These are phyloP conservation scores for Rubia yunnanensis DNA, from an alignment of 257 asterid genomes.

Conservation along the genomic window DNA sequence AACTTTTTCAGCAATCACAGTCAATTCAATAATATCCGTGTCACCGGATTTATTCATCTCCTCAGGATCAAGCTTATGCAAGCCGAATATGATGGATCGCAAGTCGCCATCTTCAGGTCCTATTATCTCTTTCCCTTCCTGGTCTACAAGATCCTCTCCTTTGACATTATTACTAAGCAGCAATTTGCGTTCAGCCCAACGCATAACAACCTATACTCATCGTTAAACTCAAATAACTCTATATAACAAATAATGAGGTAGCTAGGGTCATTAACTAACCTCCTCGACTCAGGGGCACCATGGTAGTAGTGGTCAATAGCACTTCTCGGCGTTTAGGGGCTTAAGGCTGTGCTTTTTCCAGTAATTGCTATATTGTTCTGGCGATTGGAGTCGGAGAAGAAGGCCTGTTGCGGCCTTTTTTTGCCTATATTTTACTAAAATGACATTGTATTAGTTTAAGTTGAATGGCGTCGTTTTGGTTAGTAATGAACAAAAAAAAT, in stretches of 20 bases:
- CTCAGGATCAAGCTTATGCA: constrained; percentile 63
- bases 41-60: constrained; percentile 44
- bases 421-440: no score
- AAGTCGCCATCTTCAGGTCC: constrained; percentile 65
- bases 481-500: no score
- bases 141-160: constrained; percentile 52
- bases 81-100: constrained; percentile 67
- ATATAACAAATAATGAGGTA: constrained; percentile 3
- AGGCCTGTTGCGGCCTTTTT: no score
- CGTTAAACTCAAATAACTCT: constrained; percentile 18
- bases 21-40: constrained; percentile 33
- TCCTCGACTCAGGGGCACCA: no score
- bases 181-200: constrained; percentile 76
- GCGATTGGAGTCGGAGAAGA: no score
- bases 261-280: constrained; percentile 33
- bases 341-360: no score
- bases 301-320: no score
- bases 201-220: constrained; percentile 65
- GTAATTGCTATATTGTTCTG: no score
- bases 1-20: constrained; percentile 53
- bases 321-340: no score
- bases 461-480: no score
- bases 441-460: no score
- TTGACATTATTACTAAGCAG: constrained; percentile 76
- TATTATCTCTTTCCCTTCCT: constrained; percentile 39